phyloP scores from a whole-genome alignment of 495 filamentous ascomycete species.

The Neurospora discreta region DNA sequence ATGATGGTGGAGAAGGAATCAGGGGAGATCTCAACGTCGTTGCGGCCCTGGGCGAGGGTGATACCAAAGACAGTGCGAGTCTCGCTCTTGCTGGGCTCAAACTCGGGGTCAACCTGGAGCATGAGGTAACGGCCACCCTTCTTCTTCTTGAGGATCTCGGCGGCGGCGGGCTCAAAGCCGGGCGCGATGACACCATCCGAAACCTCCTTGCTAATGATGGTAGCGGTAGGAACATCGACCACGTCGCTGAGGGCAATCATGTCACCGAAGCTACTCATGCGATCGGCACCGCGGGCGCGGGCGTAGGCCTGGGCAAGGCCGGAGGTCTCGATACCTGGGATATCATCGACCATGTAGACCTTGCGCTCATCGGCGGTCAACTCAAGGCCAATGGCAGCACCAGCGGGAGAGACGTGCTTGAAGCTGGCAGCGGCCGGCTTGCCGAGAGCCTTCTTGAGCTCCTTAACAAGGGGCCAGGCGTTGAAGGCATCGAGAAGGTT shows the following conservation, averaged over 20 bases:
- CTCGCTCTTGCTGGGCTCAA: constrained; percentile 65
- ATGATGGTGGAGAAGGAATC: constrained; percentile 76
- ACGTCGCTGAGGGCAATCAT: constrained; percentile 85
- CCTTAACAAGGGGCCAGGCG: constrained; percentile 92
- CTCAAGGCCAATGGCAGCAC: constrained; percentile 84
- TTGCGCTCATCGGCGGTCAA: constrained; percentile 80
- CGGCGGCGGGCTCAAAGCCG: constrained; percentile 68
- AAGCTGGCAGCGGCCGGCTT: constrained; percentile 93
- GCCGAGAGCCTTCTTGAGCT: constrained; percentile 77
- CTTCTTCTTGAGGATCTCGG: constrained; percentile 92
- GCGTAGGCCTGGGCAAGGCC: constrained; percentile 88
- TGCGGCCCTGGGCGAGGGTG: constrained; percentile 75
- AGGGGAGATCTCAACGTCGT: constrained; percentile 77
- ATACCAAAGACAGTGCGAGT: constrained; percentile 81
- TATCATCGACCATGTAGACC: constrained; percentile 97
- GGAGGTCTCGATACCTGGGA: constrained; percentile 74
- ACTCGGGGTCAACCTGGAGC: constrained; percentile 84
- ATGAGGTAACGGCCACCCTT: constrained; percentile 96
- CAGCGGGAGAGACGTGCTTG: constrained; percentile 97
- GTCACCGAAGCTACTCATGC: constrained; percentile 96
- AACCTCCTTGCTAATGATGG: constrained; percentile 94
- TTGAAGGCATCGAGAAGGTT: constrained; percentile 96
- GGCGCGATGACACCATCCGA: constrained; percentile 94
- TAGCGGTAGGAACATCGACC: constrained; percentile 83
- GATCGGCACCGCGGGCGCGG: constrained; percentile 85